Conservation (phyloP, 768 basidiomycete species). For the Auriculariales sp. region DNA sequence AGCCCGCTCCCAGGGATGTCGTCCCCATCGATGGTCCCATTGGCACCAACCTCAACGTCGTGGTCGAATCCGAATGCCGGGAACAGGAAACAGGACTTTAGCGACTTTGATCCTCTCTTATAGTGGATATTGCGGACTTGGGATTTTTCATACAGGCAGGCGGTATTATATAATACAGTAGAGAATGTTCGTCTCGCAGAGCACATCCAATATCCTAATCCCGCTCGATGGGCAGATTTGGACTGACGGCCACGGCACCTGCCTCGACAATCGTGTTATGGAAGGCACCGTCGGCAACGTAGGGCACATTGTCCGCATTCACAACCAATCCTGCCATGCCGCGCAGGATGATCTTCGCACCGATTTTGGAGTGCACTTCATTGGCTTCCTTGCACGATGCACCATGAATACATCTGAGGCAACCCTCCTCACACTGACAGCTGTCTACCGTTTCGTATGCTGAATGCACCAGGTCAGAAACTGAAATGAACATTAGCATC, state of each 20-base stretch:
- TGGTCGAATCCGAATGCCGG: constrained; percentile 16
- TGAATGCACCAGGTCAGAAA: constrained; percentile 37
- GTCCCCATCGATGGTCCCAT: constrained; percentile 13
- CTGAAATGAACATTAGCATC: constrained; percentile 18
- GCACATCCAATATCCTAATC: background rate
- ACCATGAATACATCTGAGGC: constrained; percentile 58
- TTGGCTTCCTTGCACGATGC: constrained; percentile 55
- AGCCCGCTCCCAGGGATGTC: too few relatives aligned
- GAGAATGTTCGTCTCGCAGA: background rate
- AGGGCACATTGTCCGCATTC: constrained; percentile 21
- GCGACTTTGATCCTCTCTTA: constrained; percentile 68
- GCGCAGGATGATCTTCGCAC: constrained; percentile 54
- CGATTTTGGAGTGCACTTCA: constrained; percentile 56
- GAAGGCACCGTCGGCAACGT: constrained; percentile 3
- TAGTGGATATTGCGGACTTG: constrained; percentile 16
- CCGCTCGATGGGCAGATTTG: background rate
- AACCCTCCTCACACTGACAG: constrained; percentile 60
- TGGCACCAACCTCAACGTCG: constrained; percentile 10
- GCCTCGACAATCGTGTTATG: constrained; percentile 7
- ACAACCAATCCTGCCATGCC: constrained; percentile 35
- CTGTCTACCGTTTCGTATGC: constrained; percentile 41
- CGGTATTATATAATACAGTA: background rate
- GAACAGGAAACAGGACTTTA: constrained; percentile 53
- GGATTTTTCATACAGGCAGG: too few relatives aligned
- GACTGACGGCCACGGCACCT: constrained; percentile 2